Evolutionary conservation across 2,329 filamentous ascomycete genomes (phyloP), one percentile per base, ranked within the genome.

Genomic region (Aspergillus unguis): DNA sequence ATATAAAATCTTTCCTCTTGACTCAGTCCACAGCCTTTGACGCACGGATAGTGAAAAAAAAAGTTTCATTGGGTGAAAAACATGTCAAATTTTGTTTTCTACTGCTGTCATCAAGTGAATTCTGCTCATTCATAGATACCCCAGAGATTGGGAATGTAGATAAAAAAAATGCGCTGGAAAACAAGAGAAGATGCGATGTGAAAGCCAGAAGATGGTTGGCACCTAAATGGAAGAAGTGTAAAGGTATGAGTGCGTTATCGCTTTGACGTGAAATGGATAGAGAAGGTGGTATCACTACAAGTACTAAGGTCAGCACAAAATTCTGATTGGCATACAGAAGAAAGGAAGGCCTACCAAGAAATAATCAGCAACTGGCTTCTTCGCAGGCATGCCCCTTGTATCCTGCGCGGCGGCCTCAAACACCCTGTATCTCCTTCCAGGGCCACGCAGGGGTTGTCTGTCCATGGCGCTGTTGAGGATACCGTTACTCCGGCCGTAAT

Each of bases 361-460:
- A 77, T 97, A 99, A 75, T 97, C 92, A 10, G 91, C 91, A 48
- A 96, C 90, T 3, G 94, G 94, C 74, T 97, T 97, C 82, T 99
- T 99, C 3, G 94, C 94, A 54, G 94, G 94, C 94, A 99, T 99
- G 4, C 94, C 94, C 63, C 94, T 82, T 1, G 88, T 91, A 71
- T 97, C 94, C 75, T 99, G 94, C 48, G 94, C 92, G 49, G 94
- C 94, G 0, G 94, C 94, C 66, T 97, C 92, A 69, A 99, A 99
- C 7, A 99, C 92, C 33, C 92, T 80, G 74, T 99, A 99, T 61
- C 94, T 80, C 64, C 94, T 82, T 3, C 92, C 94, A 1, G 94
- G 94, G 1, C 92, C 92, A 40, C 76, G 66, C 33, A 77, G 72
- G 35, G 79, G 69, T 70, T 76, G 53, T 60, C 69, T 50, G 65